Conservation (phyloP, 331 rosid species). For the Pyrus hybrid region DNA sequence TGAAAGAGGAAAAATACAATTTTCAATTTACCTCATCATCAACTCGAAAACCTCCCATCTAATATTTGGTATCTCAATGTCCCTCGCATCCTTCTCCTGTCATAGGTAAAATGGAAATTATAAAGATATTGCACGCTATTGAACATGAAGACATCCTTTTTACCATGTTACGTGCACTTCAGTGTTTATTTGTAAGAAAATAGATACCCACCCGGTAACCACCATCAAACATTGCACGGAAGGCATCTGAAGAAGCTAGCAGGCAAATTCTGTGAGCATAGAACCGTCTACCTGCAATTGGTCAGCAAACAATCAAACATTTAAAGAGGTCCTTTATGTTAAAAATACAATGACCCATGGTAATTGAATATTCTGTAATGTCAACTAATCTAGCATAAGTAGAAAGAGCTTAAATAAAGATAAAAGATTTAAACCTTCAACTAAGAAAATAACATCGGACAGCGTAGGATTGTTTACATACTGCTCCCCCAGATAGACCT, state of each 20-base stretch:
- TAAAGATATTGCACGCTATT: neutral
- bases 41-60: slow-evolving; percentile 96
- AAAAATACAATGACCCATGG: slow-evolving; percentile 9
- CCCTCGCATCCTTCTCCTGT: slow-evolving; percentile 99
- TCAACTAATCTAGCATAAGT: neutral
- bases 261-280: too few relatives aligned
- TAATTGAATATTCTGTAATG: neutral
- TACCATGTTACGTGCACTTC: neutral
- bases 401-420: slow-evolving; percentile 1
- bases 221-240: too few relatives aligned
- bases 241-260: too few relatives aligned
- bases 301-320: slow-evolving; percentile 7
- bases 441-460: slow-evolving; percentile 92
- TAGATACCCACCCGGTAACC: slow-evolving; percentile 57
- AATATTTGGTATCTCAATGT: slow-evolving; percentile 96
- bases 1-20: slow-evolving; percentile 12
- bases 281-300: neutral
- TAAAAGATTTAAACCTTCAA: slow-evolving; percentile 53
- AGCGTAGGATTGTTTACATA: slow-evolving; percentile 63
- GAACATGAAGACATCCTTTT: neutral
- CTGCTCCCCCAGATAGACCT: slow-evolving; percentile 98
- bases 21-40: slow-evolving; percentile 82
- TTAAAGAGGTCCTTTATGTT: slow-evolving; percentile 2
- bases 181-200: neutral
- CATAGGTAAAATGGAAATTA: slow-evolving; percentile 15